Base-by-base conservation (phyloP, 306 rosid genomes). In the Lathyrus aphaca region DNA sequence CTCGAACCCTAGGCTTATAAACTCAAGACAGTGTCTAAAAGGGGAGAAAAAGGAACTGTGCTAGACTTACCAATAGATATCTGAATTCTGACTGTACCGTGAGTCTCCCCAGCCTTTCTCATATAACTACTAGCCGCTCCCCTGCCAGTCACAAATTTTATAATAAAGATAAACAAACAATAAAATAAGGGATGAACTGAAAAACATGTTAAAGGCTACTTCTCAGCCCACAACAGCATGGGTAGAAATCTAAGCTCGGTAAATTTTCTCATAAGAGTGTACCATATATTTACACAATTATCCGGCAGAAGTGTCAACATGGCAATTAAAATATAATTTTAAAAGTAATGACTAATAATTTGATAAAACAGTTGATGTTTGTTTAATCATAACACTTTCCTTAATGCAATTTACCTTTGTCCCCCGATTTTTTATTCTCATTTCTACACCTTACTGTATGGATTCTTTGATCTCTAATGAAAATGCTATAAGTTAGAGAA, bases 81-180 rank as follows among this genome's bases (percentile, higher is more conserved):
- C 13, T 77, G 77, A 77, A 94, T 87, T 78, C 77, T 75, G 42
- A 94, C 96, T 2, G 96, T 88, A 65, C 73, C 96, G 14, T 86
- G 99, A 67, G 83, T 74, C 75, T 90, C 96, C 30, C 99, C 98
- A 23, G 96, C 96, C 83, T 72, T 81, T 84, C 81, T 80, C 71
- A 94, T 87, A 81, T 94, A 87, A 74, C 55, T 82, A 82, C 95
- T 88, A 23, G 99, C 96, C 4, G 80, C 86, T 27, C 15, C 75
- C 82, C 95, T 94, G 88, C 44, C 80, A 76, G 37, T 38, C 53
- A 25, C 45, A 71, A 75, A 65, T 55, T 42, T 64, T 64, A 25
- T 17, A 50, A 49, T 21, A 57, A 11, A 13, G 21, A 48, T n/a
- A 18, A 57, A 61, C 19, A 5, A 39, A 18, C 27, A 38, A 37